Conservation (phyloP, 305 asterid species). For the Ilex paraguariensis region DNA sequence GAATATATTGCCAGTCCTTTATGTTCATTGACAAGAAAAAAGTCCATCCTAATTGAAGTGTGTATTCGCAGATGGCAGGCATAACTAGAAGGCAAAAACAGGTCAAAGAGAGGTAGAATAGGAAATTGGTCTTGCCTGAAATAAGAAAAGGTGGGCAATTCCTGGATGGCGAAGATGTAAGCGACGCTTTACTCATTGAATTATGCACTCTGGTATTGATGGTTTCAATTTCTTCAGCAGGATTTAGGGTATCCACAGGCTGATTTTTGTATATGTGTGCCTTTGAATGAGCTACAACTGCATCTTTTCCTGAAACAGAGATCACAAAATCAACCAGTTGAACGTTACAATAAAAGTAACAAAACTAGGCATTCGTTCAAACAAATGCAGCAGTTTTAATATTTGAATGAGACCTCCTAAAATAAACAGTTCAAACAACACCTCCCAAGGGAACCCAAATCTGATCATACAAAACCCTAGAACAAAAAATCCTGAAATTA, state of each 20-base stretch:
- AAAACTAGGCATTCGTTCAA: no score
- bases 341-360: no score
- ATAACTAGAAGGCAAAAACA: not conserved
- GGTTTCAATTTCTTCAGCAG: slow-evolving; percentile 9
- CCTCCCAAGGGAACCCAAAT: no score
- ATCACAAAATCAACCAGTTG: no score
- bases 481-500: no score
- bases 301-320: not conserved
- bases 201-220: slow-evolving; percentile 16
- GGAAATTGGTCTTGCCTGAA: slow-evolving; percentile 32
- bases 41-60: not conserved
- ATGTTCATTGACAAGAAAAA: not conserved
- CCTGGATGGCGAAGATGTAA: slow-evolving; percentile 5
- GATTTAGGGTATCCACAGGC: not conserved
- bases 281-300: slow-evolving; percentile 15
- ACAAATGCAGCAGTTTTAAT: no score
- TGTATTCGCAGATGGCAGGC: not conserved
- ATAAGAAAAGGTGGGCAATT: slow-evolving; percentile 8
- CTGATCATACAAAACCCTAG: no score
- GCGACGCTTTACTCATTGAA: slow-evolving; percentile 13
- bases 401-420: no score
- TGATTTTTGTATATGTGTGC: slow-evolving; percentile 15
- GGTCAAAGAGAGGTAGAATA: not conserved
- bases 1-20: not conserved
- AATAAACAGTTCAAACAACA: no score